Percentiles rank a stretch among this genome's conserved stretches.
These are phyloP conservation scores for Jackrogersella minutella DNA, from an alignment of 495 filamentous ascomycete species.

Conservation along the genomic window DNA sequence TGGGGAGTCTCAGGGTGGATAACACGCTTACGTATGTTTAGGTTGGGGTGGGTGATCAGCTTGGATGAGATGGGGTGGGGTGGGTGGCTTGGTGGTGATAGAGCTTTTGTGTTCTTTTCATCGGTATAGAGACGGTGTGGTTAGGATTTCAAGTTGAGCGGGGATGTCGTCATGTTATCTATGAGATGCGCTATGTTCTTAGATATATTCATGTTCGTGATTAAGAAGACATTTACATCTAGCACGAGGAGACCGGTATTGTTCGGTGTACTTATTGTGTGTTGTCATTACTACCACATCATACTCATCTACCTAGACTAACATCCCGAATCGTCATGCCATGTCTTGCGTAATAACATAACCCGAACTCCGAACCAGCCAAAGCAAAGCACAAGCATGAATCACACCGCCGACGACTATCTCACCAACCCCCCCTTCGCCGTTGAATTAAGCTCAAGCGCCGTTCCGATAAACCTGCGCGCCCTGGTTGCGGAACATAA, in stretches of 20 bases:
- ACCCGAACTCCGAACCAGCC: constrained; percentile 31
- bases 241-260: too few species aligned
- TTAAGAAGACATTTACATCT: too few species aligned
- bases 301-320: background rate
- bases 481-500: constrained; percentile 90
- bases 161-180: background rate
- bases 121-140: background rate
- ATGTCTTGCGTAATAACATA: constrained; percentile 17
- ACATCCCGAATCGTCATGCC: constrained; percentile 15
- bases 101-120: background rate
- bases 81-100: background rate
- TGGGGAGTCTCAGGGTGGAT: constrained; percentile 62
- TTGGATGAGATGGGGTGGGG: background rate
- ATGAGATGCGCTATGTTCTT: background rate
- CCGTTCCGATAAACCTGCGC: constrained; percentile 83
- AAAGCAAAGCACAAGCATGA: constrained; percentile 17
- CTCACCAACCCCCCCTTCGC: background rate
- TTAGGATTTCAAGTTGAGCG: background rate
- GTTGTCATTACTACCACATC: too few species aligned
- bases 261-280: too few species aligned
- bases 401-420: background rate
- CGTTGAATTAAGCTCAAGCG: constrained; percentile 37
- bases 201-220: constrained; percentile 10
- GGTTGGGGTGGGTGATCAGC: background rate
- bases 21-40: constrained; percentile 61